phyloP scores from a whole-genome alignment of 768 basidiomycete genomes.

The Podaxis rugospora region DNA sequence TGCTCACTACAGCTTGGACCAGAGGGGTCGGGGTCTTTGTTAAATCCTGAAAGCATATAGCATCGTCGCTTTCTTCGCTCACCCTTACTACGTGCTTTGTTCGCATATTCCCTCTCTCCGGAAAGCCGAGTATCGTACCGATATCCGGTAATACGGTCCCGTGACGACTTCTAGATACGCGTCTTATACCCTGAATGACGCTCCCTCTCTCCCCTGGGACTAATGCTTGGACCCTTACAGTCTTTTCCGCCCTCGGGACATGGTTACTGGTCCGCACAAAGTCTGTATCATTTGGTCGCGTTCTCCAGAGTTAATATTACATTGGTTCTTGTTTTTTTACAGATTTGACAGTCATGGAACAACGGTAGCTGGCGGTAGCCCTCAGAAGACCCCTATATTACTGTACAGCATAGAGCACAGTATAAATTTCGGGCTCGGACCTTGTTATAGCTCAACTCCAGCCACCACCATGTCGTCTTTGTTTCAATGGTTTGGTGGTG shows the following conservation, averaged over 20 bases:
- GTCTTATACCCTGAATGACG: neutral
- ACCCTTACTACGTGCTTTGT: too few species aligned
- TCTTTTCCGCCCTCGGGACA: neutral
- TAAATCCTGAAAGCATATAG: too few species aligned
- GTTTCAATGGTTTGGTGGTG: neutral
- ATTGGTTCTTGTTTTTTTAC: neutral
- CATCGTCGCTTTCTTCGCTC: too few species aligned
- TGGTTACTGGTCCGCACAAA: neutral
- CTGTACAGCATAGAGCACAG: neutral
- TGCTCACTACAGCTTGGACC: too few species aligned
- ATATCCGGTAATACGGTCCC: too few species aligned
- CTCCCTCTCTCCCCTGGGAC: neutral
- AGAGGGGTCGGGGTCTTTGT: too few species aligned
- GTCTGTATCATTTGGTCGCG: neutral
- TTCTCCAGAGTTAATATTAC: neutral
- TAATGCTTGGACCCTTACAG: neutral
- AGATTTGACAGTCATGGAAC: neutral
- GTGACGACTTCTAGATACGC: neutral
- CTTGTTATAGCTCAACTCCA: neutral
- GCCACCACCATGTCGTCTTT: neutral
- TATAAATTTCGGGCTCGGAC: neutral
- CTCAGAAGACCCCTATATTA: neutral
- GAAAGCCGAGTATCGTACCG: too few species aligned
- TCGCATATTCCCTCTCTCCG: too few species aligned
- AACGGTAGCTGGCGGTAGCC: neutral